A percentile compares a stretch with the other conserved stretches of the same genome.
Evolutionary conservation across 2,329 filamentous ascomycete genomes (phyloP).

Genomic region (Ophiostoma sp.): DNA sequence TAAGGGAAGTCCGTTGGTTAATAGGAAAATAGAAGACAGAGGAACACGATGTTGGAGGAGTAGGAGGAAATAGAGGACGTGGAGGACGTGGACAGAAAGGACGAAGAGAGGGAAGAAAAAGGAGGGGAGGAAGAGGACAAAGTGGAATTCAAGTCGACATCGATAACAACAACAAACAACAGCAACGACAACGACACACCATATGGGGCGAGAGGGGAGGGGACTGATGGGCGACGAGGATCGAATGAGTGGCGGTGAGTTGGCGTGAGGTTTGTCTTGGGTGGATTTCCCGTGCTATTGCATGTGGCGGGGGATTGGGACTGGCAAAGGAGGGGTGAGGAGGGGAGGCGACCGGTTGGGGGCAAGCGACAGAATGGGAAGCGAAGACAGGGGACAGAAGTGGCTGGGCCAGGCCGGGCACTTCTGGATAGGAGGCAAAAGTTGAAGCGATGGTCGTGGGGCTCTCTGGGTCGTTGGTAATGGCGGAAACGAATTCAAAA

Average conservation of each 20-base stretch:
- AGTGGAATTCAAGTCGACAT: neutral
- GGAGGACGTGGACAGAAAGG: neutral
- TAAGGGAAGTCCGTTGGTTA: constrained; percentile 4
- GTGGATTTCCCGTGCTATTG: constrained; percentile 14
- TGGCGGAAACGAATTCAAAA: neutral
- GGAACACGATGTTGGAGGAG: neutral
- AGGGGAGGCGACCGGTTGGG: constrained; percentile 10
- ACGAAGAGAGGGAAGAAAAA: neutral
- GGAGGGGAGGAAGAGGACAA: neutral
- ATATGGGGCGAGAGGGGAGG: neutral
- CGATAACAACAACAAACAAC: neutral
- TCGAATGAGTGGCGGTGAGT: constrained; percentile 25
- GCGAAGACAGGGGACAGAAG: neutral
- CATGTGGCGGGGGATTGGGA: neutral
- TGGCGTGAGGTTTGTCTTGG: constrained; percentile 12
- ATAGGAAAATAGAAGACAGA: neutral
- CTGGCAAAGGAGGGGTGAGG: constrained; percentile 21
- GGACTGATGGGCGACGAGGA: neutral
- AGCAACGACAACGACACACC: neutral
- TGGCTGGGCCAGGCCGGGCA: neutral
- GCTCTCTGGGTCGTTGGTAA: neutral
- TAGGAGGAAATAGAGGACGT: neutral
- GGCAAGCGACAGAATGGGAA: neutral
- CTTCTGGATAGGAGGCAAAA: neutral
- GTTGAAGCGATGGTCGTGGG: neutral